Percentiles rank a stretch among this genome's conserved stretches.
Conservation (phyloP, 352 stramenopile species). For the Phytophthora citrophthora region DNA sequence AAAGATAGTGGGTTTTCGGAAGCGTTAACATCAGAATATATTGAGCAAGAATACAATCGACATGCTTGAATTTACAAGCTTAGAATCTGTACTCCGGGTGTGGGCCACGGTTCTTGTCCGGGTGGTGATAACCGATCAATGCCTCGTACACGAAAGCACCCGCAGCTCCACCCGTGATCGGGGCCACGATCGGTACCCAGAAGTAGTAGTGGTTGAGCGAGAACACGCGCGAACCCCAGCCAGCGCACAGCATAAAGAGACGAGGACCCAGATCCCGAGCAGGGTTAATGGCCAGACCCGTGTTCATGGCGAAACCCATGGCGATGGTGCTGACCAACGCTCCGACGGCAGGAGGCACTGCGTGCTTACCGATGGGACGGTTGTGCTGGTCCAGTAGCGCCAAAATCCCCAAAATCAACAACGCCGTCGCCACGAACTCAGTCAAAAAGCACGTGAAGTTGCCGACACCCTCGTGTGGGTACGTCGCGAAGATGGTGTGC, state of each 20-base stretch:
- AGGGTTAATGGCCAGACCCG: constrained; percentile 44
- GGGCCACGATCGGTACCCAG: constrained; percentile 58
- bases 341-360: constrained; percentile 18
- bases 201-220: constrained; percentile 54
- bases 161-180: constrained; percentile 41
- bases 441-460: constrained; percentile 44
- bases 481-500: constrained; percentile 45
- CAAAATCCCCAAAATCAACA: constrained; percentile 39
- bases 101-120: constrained; percentile 39
- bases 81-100: constrained; percentile 32
- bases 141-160: constrained; percentile 43
- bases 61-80: not conserved
- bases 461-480: constrained; percentile 34
- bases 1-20: too few relatives aligned
- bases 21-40: too few relatives aligned
- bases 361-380: constrained; percentile 28
- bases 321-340: constrained; percentile 32
- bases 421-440: constrained; percentile 38
- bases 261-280: constrained; percentile 48
- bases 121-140: constrained; percentile 49
- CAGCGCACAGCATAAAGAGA: constrained; percentile 46
- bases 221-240: constrained; percentile 56
- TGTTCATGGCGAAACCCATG: constrained; percentile 35
- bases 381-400: constrained; percentile 43
- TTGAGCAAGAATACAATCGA: too few relatives aligned